phyloP scores from a whole-genome alignment of 2,329 filamentous ascomycete species.

The Sporothrix inflata region DNA sequence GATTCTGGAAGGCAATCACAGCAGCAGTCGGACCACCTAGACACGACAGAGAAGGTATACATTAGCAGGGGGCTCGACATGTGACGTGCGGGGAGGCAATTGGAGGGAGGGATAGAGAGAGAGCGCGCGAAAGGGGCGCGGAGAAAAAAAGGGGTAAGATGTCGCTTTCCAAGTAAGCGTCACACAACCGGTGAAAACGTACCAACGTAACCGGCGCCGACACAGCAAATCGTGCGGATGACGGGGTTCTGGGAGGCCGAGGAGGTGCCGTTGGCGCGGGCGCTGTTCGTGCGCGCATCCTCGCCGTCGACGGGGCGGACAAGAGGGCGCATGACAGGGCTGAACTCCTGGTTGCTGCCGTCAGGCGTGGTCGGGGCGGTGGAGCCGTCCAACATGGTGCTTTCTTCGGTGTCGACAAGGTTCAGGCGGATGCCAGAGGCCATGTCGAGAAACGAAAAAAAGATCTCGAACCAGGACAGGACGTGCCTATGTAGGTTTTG shows the following conservation, averaged over 20 bases:
- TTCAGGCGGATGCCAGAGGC: slow-evolving; percentile 22
- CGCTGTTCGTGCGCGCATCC: neutral
- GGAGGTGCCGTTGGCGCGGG: slow-evolving; percentile 1
- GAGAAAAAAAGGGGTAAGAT: neutral
- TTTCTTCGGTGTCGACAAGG: slow-evolving; percentile 38
- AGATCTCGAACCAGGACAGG: neutral
- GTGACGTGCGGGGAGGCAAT: neutral
- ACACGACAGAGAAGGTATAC: neutral
- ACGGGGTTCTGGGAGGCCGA: slow-evolving; percentile 16
- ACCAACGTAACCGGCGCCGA: slow-evolving; percentile 78
- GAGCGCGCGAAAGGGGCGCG: neutral
- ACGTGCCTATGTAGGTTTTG: slow-evolving; percentile 7
- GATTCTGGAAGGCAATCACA: slow-evolving; percentile 74
- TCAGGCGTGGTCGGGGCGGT: slow-evolving; percentile 51
- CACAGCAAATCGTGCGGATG: slow-evolving; percentile 68
- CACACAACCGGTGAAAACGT: slow-evolving; percentile 41
- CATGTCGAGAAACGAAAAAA: neutral
- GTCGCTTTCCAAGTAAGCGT: neutral
- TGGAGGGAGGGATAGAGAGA: neutral
- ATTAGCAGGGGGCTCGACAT: slow-evolving; percentile 1
- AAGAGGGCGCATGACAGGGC: slow-evolving; percentile 45
- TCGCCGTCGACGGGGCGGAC: slow-evolving; percentile 32
- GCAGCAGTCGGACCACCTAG: slow-evolving; percentile 74
- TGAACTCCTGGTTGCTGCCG: slow-evolving; percentile 45
- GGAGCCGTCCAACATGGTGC: slow-evolving; percentile 40